phyloP scores from a whole-genome alignment of 78 protist species.

The Protostelium mycophagum region DNA sequence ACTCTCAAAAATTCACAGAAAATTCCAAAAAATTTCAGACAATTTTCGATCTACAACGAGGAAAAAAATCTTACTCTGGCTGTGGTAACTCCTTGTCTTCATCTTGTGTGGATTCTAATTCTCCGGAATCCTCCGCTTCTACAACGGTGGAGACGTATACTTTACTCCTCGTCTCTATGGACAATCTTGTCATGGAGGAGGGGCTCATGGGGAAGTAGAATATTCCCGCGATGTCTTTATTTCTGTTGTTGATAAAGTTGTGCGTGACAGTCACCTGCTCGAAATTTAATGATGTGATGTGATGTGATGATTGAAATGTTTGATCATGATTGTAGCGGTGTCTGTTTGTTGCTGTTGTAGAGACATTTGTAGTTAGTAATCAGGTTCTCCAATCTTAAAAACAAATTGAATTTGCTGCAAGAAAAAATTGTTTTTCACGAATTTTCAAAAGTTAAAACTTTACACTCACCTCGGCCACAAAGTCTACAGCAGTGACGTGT shows the following conservation, averaged over 20 bases:
- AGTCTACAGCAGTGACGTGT: background rate
- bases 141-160: background rate
- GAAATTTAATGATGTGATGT: background rate
- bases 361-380: too few species aligned
- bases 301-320: too few species aligned
- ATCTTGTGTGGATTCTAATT: background rate
- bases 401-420: too few species aligned
- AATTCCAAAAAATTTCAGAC: too few species aligned
- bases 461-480: background rate
- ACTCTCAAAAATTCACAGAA: too few species aligned
- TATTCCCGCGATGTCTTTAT: background rate
- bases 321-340: too few species aligned
- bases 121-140: background rate
- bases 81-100: background rate
- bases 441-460: too few species aligned
- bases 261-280: background rate
- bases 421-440: too few species aligned
- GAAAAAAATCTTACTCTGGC: background rate
- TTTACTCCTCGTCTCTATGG: background rate
- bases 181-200: background rate
- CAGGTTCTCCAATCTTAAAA: too few species aligned
- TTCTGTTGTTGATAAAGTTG: background rate
- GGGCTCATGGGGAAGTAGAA: background rate
- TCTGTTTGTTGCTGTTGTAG: too few species aligned
- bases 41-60: too few species aligned